These are phyloP conservation scores for Fusarium verticillioides DNA, from an alignment of 2,329 filamentous ascomycete genomes.

Conservation along the genomic window DNA sequence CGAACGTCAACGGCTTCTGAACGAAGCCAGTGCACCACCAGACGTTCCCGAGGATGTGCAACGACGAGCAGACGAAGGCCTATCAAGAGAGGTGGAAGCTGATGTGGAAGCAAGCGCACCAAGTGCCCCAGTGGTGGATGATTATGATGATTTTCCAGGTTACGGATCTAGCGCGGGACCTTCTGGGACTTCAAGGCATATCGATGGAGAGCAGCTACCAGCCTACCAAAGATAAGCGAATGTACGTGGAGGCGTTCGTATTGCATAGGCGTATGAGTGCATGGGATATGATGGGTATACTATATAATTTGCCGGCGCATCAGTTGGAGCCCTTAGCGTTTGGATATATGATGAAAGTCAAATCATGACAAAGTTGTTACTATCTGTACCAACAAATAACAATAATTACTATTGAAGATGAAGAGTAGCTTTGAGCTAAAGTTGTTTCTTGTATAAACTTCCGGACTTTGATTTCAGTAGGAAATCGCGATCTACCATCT, in stretches of 20 bases:
- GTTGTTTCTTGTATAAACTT: background rate
- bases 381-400: slow-evolving; percentile 11
- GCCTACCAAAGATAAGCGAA: slow-evolving; percentile 53
- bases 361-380: slow-evolving; percentile 26
- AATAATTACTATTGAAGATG: background rate
- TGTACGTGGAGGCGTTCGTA: slow-evolving; percentile 1
- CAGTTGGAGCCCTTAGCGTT: slow-evolving; percentile 26
- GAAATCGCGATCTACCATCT: background rate
- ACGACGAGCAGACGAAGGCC: slow-evolving; percentile 45
- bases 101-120: slow-evolving; percentile 65
- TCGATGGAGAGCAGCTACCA: slow-evolving; percentile 51
- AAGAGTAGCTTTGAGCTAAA: background rate
- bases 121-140: slow-evolving; percentile 67
- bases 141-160: slow-evolving; percentile 62
- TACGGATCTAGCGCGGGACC: slow-evolving; percentile 45
- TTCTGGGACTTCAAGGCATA: slow-evolving; percentile 27
- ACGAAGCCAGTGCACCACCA: slow-evolving; percentile 72
- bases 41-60: slow-evolving; percentile 66
- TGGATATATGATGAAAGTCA: slow-evolving; percentile 24
- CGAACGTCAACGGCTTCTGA: slow-evolving; percentile 72
- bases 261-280: slow-evolving; percentile 20
- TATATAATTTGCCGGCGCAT: slow-evolving; percentile 20
- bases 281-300: slow-evolving; percentile 19
- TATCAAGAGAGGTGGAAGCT: slow-evolving; percentile 41
- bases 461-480: background rate